Conservation (phyloP, 2,329 filamentous ascomycete species). For the Corynespora cassiicola region DNA sequence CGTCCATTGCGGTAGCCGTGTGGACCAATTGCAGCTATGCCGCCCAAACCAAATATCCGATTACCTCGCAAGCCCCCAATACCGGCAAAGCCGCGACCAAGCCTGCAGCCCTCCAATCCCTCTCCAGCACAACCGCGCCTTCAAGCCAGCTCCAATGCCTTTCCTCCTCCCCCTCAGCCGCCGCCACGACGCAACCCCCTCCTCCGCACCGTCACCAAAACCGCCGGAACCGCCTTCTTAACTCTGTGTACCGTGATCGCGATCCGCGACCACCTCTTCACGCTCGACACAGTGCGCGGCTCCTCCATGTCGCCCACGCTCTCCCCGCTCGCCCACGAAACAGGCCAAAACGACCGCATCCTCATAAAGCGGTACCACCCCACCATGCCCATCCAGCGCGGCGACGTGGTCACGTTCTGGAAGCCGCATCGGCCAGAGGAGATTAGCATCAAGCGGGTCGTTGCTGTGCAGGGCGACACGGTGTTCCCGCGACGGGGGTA, state of each 20-base stretch:
- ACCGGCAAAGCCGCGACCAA: slow-evolving; percentile 6
- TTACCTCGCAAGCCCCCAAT: slow-evolving; percentile 13
- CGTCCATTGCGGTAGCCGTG: slow-evolving; percentile 1
- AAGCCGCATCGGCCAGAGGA: slow-evolving; percentile 71
- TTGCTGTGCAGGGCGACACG: slow-evolving; percentile 80
- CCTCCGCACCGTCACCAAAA: slow-evolving; percentile 17
- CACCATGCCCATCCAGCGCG: slow-evolving; percentile 40
- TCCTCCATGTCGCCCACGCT: slow-evolving; percentile 55
- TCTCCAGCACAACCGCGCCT: slow-evolving; percentile 3
- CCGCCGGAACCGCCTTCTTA: slow-evolving; percentile 18
- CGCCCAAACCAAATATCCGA: slow-evolving; percentile 30
- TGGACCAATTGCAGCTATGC: slow-evolving; percentile 18
- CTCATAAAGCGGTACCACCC: slow-evolving; percentile 37
- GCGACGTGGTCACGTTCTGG: slow-evolving; percentile 54
- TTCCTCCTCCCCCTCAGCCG: background rate
- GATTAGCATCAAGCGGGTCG: slow-evolving; percentile 79
- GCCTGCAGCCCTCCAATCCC: slow-evolving; percentile 6
- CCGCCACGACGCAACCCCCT: background rate
- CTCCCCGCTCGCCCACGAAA: slow-evolving; percentile 48
- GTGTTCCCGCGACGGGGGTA: slow-evolving; percentile 59
- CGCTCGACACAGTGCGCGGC: slow-evolving; percentile 47
- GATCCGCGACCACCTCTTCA: slow-evolving; percentile 50
- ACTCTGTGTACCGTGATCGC: slow-evolving; percentile 24
- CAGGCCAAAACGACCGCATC: slow-evolving; percentile 47
- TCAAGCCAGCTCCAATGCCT: slow-evolving; percentile 1